Evolutionary conservation across 139 green algal genomes (phyloP), one percentile per base, ranked within the genome.

Genomic region (Mesostigma viride): DNA sequence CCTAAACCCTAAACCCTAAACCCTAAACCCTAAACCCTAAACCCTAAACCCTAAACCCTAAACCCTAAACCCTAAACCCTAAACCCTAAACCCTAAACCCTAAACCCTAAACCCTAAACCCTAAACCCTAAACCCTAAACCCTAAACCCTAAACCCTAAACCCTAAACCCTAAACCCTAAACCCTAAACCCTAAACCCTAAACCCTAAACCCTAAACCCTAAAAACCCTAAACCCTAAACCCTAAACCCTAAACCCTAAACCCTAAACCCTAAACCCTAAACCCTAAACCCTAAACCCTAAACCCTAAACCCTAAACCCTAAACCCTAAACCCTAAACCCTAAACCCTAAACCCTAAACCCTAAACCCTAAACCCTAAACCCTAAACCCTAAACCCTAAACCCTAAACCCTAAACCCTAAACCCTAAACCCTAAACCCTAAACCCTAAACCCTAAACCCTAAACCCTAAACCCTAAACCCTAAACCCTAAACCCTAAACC

Each of bases 191-290:
- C 46, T 57, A 57, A 57, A 57, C 46, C 46, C 46, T 57, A 57
- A 57, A 57, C 46, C 46, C 46, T 57, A 57, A 57, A 62, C 56
- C 56, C 46, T 57, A 57, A 57, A 57, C 46, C 46, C 46, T 57
- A 57, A 57, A 57, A 57, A 3, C 46, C 46, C 30, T 35, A 33
- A 31, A 28, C 56, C 56, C 30, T 35, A 33, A 62, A 11, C 56
- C 56, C 30, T 35, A 33, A 35, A 11, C 56, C 56, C 30, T 24
- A 33, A 35, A 11, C 56, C 56, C n/a, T n/a, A n/a, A n/a, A n/a
- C n/a, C n/a, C n/a, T n/a, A n/a, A n/a, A n/a, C n/a, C n/a, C n/a
- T n/a, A n/a, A n/a, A n/a, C n/a, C n/a, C n/a, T n/a, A n/a, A n/a
- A n/a, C n/a, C n/a, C n/a, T n/a, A n/a, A n/a, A n/a, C n/a, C n/a